Base-by-base conservation (phyloP, 192 early-diverging fungal species). In the Diversispora eburnea region DNA sequence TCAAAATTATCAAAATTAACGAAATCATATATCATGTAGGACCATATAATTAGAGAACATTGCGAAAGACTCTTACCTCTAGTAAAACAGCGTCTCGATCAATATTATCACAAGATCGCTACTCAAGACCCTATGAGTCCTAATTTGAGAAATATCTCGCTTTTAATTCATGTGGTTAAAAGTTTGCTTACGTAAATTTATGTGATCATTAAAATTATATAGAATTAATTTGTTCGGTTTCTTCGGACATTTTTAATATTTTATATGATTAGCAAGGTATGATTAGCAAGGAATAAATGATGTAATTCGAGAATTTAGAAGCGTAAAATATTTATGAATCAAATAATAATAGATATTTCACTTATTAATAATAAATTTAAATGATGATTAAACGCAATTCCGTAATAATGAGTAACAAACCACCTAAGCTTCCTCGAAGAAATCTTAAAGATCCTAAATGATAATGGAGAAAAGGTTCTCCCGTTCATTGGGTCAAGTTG, bases 81-180 rank as follows among this genome's bases (percentile, higher is more conserved):
- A 6, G 81, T 79, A 7, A 75, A 77, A 47, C 58, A 63, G 39
- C 62, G 78, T 25, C 72, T 82, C 49, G 73, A 76, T 46, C 76
- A 74, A 6, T 70, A 75, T 19, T 82, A 67, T 25, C n/a, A 19
- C 42, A 60, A 64, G 55, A 9, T 64, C 4, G 59, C 48, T 6
- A 9, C 72, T 54, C 52, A 73, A 54, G 72, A 73, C 33, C 19
- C 41, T 54, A 3, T 19, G 8, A 41, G 57, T 43, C 72, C 59
- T 42, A 54, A 19, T 73, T 43, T 73, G 51, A 73, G 64, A 45
- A 64, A 22, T 42, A 64, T 73, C 42, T 13, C 48, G 4, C 15
- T 73, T 62, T 43, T 73, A 41, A 39, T 73, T 43, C 62, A 64
- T 55, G 41, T 49, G 3, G 19, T 73, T 9, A 73, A 54, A 64